Percentiles rank a stretch among this genome's conserved stretches.
These are phyloP conservation scores for Dactylellina drechsleri DNA, from an alignment of 2,329 filamentous ascomycete genomes.

Conservation along the genomic window DNA sequence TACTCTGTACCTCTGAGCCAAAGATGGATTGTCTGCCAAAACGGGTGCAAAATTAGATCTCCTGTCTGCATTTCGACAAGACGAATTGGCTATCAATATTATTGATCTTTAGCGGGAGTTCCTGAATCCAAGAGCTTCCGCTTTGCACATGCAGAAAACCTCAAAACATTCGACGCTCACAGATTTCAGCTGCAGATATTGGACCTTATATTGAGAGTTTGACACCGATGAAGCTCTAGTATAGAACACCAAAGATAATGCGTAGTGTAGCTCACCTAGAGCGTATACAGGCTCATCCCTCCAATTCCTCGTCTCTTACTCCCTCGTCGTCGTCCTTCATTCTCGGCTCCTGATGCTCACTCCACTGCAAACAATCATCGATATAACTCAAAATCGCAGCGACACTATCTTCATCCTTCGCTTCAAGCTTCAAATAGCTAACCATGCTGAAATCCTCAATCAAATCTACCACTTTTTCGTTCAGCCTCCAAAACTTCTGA, in stretches of 20 bases:
- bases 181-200: background rate
- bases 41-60: no score
- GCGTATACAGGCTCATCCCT: conserved; percentile 25
- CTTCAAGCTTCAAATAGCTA: conserved; percentile 88
- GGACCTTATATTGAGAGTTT: background rate
- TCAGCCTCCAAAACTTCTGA: conserved; percentile 72
- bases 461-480: conserved; percentile 82
- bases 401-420: conserved; percentile 91
- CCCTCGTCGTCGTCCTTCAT: conserved; percentile 70
- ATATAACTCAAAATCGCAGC: conserved; percentile 86
- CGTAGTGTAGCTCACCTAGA: no score
- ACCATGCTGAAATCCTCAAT: conserved; percentile 99
- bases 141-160: no score
- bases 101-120: no score
- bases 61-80: no score
- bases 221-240: background rate
- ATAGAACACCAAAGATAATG: background rate
- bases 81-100: no score
- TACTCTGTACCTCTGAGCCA: no score
- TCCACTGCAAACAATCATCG: conserved; percentile 91
- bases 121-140: no score
- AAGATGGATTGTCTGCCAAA: no score
- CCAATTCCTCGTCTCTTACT: conserved; percentile 46
- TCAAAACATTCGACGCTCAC: no score
- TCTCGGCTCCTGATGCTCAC: conserved; percentile 89